A percentile compares a stretch with the other conserved stretches of the same genome.
These are phyloP conservation scores for Tephrocybe sp. DNA, from an alignment of 768 basidiomycete species.

Conservation along the genomic window DNA sequence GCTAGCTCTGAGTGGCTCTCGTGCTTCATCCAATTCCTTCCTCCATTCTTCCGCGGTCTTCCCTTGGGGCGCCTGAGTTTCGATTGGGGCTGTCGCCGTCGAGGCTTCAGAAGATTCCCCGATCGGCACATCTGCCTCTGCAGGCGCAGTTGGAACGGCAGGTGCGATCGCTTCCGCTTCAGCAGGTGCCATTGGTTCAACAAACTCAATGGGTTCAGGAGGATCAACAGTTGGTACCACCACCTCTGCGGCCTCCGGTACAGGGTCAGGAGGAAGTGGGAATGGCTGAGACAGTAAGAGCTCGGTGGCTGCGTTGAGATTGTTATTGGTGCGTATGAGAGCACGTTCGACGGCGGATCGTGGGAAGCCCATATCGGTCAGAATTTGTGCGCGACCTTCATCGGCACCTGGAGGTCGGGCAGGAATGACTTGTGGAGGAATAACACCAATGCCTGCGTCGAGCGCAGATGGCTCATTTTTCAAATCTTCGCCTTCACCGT, in stretches of 20 bases:
- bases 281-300: slow-evolving; percentile 81
- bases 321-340: slow-evolving; percentile 81
- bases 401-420: slow-evolving; percentile 55
- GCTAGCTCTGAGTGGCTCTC: slow-evolving; percentile 63
- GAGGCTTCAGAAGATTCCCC: slow-evolving; percentile 26
- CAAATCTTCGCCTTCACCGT: slow-evolving; percentile 77
- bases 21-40: slow-evolving; percentile 60
- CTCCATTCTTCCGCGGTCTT: slow-evolving; percentile 66
- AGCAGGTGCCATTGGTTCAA: too few relatives aligned
- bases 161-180: slow-evolving; percentile 7
- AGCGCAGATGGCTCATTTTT: slow-evolving; percentile 41
- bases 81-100: slow-evolving; percentile 16
- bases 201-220: too few relatives aligned
- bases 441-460: slow-evolving; percentile 24
- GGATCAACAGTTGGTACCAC: too few relatives aligned
- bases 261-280: slow-evolving; percentile 69
- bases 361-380: slow-evolving; percentile 97
- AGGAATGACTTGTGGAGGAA: slow-evolving; percentile 24
- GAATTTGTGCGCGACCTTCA: slow-evolving; percentile 75
- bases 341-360: slow-evolving; percentile 86
- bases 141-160: slow-evolving; percentile 19
- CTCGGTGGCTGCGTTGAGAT: slow-evolving; percentile 87
- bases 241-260: too few relatives aligned
- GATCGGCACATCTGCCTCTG: slow-evolving; percentile 21
- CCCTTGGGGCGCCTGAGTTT: slow-evolving; percentile 21